phyloP scores from a whole-genome alignment of 1,284 basidiomycete species.

The Wolfiporia cocos region DNA sequence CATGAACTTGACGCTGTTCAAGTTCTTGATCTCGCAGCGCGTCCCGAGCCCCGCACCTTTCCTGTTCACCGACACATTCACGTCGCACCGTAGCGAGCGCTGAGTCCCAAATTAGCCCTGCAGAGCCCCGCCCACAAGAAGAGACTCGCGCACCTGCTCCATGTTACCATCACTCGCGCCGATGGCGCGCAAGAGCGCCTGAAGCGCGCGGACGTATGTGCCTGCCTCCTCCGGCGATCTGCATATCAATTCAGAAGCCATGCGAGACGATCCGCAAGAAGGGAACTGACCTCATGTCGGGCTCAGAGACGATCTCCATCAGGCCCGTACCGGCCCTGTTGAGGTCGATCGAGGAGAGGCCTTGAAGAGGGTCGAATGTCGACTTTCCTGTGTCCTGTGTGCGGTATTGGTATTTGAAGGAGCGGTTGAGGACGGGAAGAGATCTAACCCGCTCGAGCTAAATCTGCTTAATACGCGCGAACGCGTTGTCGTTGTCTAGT shows the following conservation, averaged over 20 bases:
- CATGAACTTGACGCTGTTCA: slow-evolving; percentile 89
- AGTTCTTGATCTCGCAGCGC: slow-evolving; percentile 95
- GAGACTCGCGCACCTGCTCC: slow-evolving; percentile 69
- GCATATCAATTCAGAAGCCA: slow-evolving; percentile 2
- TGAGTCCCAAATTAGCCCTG: slow-evolving; percentile 84
- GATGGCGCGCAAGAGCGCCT: slow-evolving; percentile 76
- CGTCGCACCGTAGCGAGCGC: slow-evolving; percentile 93
- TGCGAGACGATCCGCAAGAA: neutral
- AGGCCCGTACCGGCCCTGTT: slow-evolving; percentile 88
- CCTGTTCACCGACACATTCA: slow-evolving; percentile 88
- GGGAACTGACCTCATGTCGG: slow-evolving; percentile 73
- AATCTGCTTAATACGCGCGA: slow-evolving; percentile 85
- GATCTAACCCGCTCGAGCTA: slow-evolving; percentile 86
- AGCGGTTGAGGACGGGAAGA: too few species aligned
- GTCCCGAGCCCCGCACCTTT: slow-evolving; percentile 66
- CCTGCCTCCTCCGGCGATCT: slow-evolving; percentile 91
- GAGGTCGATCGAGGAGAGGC: slow-evolving; percentile 73
- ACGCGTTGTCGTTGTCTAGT: slow-evolving; percentile 37
- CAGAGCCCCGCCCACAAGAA: slow-evolving; percentile 38
- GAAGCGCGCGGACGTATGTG: slow-evolving; percentile 82
- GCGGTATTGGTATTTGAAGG: too few species aligned
- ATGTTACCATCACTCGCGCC: slow-evolving; percentile 95
- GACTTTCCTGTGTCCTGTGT: slow-evolving; percentile 94
- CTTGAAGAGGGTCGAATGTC: slow-evolving; percentile 52
- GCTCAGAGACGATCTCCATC: slow-evolving; percentile 95